Evolutionary conservation across 2,329 filamentous ascomycete species (phyloP).

Genomic region (Curvularia hawaiiensis): DNA sequence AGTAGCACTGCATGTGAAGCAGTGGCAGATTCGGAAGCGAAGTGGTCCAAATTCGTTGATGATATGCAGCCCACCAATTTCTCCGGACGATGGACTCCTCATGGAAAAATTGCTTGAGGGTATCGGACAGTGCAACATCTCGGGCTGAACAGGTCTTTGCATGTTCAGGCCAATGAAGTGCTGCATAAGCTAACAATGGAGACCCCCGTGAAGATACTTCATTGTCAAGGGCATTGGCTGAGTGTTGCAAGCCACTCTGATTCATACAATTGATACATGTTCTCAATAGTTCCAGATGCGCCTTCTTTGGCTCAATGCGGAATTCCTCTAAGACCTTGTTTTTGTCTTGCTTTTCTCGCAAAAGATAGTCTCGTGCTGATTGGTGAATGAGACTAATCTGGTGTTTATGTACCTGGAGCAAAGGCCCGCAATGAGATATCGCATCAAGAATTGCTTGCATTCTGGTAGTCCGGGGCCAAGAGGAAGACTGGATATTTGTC

Average conservation of each 20-base stretch:
- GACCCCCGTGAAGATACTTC: not conserved
- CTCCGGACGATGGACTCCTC: not conserved
- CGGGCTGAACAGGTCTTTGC: conserved; percentile 4
- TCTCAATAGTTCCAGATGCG: not conserved
- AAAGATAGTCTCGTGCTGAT: conserved; percentile 38
- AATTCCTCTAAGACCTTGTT: conserved; percentile 8
- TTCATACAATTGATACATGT: not conserved
- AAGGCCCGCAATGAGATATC: conserved; percentile 10
- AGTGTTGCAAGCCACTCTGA: not conserved
- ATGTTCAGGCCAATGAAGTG: not conserved
- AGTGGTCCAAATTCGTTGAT: fast-evolving
- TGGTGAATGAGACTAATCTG: conserved; percentile 37
- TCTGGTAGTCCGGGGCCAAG: not conserved
- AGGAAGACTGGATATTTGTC: not conserved
- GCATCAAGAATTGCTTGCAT: not conserved
- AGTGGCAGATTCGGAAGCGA: not conserved
- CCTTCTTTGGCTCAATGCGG: conserved; percentile 5
- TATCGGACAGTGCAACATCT: not conserved
- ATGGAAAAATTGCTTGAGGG: not conserved
- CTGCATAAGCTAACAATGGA: not conserved
- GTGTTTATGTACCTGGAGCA: conserved; percentile 27
- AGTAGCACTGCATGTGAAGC: not conserved
- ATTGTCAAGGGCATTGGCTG: not conserved
- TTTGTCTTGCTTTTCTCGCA: conserved; percentile 12
- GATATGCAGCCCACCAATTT: not conserved